Conservation (phyloP, 495 filamentous ascomycete species). For the Annulohypoxylon moriforme region DNA sequence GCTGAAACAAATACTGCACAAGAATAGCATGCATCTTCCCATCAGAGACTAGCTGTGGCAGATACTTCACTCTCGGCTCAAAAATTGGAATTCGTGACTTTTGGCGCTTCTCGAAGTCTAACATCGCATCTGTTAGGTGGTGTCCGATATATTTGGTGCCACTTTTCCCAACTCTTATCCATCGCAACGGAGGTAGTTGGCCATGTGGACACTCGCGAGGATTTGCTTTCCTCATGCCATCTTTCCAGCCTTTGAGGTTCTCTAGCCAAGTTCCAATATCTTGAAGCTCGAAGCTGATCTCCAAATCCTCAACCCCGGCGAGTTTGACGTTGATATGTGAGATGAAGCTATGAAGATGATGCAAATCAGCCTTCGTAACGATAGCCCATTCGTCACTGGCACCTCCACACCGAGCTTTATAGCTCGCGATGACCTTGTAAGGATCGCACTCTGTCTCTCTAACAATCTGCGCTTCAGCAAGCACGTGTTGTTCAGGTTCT, state of each 20-base stretch:
- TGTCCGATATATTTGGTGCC: slow-evolving; percentile 8
- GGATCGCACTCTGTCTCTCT: slow-evolving; percentile 16
- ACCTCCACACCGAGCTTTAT: neutral
- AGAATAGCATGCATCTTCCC: neutral
- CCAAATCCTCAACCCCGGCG: neutral
- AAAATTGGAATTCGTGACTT: slow-evolving; percentile 12
- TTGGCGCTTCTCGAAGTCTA: slow-evolving; percentile 1
- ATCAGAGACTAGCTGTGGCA: too few species aligned
- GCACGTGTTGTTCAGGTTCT: slow-evolving; percentile 7
- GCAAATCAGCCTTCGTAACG: slow-evolving; percentile 8
- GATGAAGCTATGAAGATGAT: slow-evolving; percentile 23
- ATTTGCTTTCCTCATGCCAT: neutral
- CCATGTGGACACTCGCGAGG: slow-evolving; percentile 1
- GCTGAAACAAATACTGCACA: slow-evolving; percentile 26
- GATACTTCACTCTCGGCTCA: slow-evolving; percentile 16
- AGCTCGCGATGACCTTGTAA: slow-evolving; percentile 10
- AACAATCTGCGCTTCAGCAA: slow-evolving; percentile 8
- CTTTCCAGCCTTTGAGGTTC: neutral
- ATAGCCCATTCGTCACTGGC: neutral
- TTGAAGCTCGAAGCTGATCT: neutral
- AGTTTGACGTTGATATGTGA: slow-evolving; percentile 29
- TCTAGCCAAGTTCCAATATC: slow-evolving; percentile 5
- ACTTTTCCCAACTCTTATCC: slow-evolving; percentile 15
- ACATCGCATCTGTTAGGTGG: slow-evolving; percentile 22
- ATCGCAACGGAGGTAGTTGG: slow-evolving; percentile 17